Percentiles rank a stretch among this genome's conserved stretches.
These are phyloP conservation scores for Oemleria cerasiformis DNA, from an alignment of 306 rosid species.

Conservation along the genomic window DNA sequence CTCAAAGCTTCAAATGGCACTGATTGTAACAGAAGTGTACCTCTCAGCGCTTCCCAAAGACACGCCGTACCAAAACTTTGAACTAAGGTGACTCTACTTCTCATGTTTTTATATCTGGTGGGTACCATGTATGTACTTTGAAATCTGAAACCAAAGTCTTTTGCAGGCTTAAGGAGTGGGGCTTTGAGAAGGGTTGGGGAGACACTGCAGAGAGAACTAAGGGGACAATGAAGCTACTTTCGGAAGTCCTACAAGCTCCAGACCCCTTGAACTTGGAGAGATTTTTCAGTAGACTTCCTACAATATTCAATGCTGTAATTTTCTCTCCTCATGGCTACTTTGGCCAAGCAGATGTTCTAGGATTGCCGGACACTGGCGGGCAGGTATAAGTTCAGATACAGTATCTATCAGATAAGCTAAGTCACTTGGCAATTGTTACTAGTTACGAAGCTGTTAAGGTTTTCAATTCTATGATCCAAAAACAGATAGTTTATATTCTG, in stretches of 20 bases:
- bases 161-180: constrained; percentile 83
- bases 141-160: constrained; percentile 6
- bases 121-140: background rate
- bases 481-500: constrained; percentile 85
- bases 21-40: constrained; percentile 60
- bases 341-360: constrained; percentile 92
- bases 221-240: constrained; percentile 60
- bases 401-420: background rate
- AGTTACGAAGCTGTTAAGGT: background rate
- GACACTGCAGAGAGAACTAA: constrained; percentile 66
- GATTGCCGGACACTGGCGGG: constrained; percentile 96
- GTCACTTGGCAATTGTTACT: background rate
- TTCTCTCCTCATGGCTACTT: constrained; percentile 92
- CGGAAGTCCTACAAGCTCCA: constrained; percentile 87
- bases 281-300: constrained; percentile 70
- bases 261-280: constrained; percentile 65
- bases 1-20: constrained; percentile 66
- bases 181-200: constrained; percentile 97
- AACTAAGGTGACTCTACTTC: constrained; percentile 43
- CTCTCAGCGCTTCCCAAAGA: constrained; percentile 52
- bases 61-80: constrained; percentile 56
- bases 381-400: constrained; percentile 47
- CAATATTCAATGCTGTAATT: constrained; percentile 70
- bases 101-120: background rate
- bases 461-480: background rate